Evolutionary conservation across 2,329 filamentous ascomycete species (phyloP).

Genomic region (Botrytis paeoniae): DNA sequence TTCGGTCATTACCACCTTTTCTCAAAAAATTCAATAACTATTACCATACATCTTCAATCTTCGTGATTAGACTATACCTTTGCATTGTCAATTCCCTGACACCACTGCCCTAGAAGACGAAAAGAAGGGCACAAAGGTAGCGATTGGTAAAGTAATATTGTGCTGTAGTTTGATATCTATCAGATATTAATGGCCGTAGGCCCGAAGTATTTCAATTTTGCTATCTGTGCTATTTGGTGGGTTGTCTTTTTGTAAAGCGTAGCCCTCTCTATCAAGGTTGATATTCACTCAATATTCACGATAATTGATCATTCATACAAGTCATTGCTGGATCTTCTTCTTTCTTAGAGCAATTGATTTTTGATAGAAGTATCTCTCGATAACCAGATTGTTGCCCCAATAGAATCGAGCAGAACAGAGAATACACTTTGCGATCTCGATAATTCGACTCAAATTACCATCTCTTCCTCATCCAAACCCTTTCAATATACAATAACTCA

Average conservation of each 20-base stretch:
- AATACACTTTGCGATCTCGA: background rate
- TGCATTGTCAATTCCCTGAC: slow-evolving; percentile 6
- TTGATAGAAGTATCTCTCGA: background rate
- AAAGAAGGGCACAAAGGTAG: background rate
- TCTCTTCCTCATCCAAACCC: background rate
- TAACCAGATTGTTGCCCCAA: background rate
- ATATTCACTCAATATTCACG: background rate
- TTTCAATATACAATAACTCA: slow-evolving; percentile 15
- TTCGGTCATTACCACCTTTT: slow-evolving; percentile 8
- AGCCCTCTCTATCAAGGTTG: background rate
- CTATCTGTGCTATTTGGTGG: background rate
- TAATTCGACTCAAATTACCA: background rate
- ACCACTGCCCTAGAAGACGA: background rate
- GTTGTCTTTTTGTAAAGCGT: background rate
- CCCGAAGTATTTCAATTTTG: background rate
- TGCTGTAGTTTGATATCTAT: background rate
- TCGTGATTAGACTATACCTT: slow-evolving; percentile 5
- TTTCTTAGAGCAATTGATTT: background rate
- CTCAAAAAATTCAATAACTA: slow-evolving; percentile 6
- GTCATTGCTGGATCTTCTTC: background rate
- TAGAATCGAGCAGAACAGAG: background rate
- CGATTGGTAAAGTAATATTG: background rate
- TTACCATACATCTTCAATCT: slow-evolving; percentile 15
- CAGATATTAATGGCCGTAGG: background rate
- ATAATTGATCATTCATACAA: background rate